Evolutionary conservation across 2,329 filamentous ascomycete genomes (phyloP).

Genomic region (Hortaea sp.): DNA sequence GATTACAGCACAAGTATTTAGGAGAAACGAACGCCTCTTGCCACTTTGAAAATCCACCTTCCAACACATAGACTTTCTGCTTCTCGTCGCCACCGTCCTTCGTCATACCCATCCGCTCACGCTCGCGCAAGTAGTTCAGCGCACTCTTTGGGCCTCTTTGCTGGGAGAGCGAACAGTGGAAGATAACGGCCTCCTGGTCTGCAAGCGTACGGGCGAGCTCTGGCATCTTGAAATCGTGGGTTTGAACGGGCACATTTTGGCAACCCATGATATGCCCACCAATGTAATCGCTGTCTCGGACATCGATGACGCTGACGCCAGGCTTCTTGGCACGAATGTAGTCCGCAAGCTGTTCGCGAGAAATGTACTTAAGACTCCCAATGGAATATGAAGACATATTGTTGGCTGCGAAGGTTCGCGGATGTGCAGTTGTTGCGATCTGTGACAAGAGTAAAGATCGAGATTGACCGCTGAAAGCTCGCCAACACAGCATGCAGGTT

Average conservation of each 20-base stretch:
- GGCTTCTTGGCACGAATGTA: constrained; percentile 37
- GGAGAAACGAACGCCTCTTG: constrained; percentile 53
- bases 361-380: constrained; percentile 55
- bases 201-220: constrained; percentile 70
- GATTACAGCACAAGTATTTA: not conserved
- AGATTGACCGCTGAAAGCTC: not conserved
- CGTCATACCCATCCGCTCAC: constrained; percentile 40
- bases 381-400: constrained; percentile 35
- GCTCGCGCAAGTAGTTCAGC: constrained; percentile 64
- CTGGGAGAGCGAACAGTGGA: constrained; percentile 89
- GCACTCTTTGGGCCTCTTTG: constrained; percentile 81
- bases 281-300: constrained; percentile 81
- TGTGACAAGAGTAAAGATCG: not conserved
- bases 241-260: constrained; percentile 62
- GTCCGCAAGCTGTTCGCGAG: constrained; percentile 56
- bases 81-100: constrained; percentile 17
- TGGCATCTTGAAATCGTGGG: constrained; percentile 66
- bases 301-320: constrained; percentile 68
- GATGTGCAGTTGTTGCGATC: not conserved
- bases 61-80: constrained; percentile 73
- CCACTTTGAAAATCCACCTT: constrained; percentile 80
- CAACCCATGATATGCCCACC: constrained; percentile 79
- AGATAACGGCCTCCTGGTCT: constrained; percentile 75
- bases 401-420: not conserved
- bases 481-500: too few relatives aligned